Base-by-base conservation (phyloP, 176 grass and related monocot species). In the Eragrostis nindensis region DNA sequence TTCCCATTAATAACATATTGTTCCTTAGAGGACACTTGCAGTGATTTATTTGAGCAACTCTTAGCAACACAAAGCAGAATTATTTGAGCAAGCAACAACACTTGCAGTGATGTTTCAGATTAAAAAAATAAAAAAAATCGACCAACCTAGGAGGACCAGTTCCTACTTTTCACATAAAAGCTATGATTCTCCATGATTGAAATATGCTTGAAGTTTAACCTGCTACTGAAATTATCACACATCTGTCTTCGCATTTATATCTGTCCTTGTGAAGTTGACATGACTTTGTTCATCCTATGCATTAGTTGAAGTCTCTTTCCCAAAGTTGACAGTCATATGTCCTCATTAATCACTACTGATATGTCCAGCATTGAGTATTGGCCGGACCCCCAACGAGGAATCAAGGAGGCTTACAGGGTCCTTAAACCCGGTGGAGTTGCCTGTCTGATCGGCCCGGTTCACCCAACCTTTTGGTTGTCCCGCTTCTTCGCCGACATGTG, bases 331-430 rank as follows among this genome's bases (percentile, higher is more conserved):
- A 11, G n/a, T 22, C 2, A 21, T 59, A 25, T 5, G 14, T 61
- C n/a, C n/a, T n/a, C n/a, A 9, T 14, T 29, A 61, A 61, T 29
- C 8, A 11, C 10, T 25, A 40, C 65, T 69, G 22, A 70, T 47
- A 46, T 62, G 46, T 68, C 49, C 83, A 93, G 86, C 80, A 97
- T 92, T 9, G 90, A 97, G 83, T 92, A 89, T 61, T 97, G 87
- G 87, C 85, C 90, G 10, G 87, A 90, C 60, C 90, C 90, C 1
- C 93, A 95, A 48, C 74, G 90, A 55, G 93, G 90, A 73, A 92
- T 92, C 45, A 90, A 62, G 80, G 90, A 92, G 74, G 87, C 93
- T 38, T 95, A 88, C 78, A 89, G 90, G 59, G 93, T 92, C n/a
- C 62, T 95, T 22, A 90, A 57, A 70, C 84, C 66, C 5, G 93